These are phyloP conservation scores for Musa beccarii DNA, from an alignment of 176 grass and related monocot genomes.

Conservation along the genomic window DNA sequence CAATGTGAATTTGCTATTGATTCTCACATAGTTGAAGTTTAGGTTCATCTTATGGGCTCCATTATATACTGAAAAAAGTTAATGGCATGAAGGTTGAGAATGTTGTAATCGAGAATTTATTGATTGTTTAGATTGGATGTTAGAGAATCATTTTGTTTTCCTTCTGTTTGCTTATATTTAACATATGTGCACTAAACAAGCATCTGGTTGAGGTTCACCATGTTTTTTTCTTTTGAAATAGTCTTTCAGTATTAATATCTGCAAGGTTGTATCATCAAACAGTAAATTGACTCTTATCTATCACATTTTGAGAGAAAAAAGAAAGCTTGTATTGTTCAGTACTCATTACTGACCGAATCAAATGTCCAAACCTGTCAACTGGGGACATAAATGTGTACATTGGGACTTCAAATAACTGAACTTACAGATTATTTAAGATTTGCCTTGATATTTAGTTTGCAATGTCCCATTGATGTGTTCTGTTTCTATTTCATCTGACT, in stretches of 20 bases:
- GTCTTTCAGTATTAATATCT: not conserved
- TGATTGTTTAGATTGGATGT: not conserved
- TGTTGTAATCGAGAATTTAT: not conserved
- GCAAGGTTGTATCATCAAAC: not conserved
- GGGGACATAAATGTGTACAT: not conserved
- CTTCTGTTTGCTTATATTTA: not conserved
- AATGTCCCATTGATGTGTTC: not conserved
- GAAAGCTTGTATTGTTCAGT: not conserved
- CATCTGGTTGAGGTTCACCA: not conserved
- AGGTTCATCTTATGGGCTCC: not conserved
- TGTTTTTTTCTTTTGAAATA: not conserved
- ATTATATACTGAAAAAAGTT: too few species aligned
- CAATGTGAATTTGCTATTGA: not conserved
- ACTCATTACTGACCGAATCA: not conserved
- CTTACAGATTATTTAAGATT: not conserved
- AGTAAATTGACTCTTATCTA: not conserved
- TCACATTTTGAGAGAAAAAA: not conserved
- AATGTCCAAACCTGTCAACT: not conserved
- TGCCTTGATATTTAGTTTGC: not conserved
- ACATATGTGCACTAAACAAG: not conserved
- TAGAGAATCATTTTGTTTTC: not conserved
- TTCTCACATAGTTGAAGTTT: not conserved
- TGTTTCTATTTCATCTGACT: too few species aligned
- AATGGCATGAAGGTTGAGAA: not conserved
- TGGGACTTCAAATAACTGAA: not conserved